Evolutionary conservation across 345 rosid genomes (phyloP), one percentile per base, ranked within the genome.

Genomic region (Camelina sativa): DNA sequence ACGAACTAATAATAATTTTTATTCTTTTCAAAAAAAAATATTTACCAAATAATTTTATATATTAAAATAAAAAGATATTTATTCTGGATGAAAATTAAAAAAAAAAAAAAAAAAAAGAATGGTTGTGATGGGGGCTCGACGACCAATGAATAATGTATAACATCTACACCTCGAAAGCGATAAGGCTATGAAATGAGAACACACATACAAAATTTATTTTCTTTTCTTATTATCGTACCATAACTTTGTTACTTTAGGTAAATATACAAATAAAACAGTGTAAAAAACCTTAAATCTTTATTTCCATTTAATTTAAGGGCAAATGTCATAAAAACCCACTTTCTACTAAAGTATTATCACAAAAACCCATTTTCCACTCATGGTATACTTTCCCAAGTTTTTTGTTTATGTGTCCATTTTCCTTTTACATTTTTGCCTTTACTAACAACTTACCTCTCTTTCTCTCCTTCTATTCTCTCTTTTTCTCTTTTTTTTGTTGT

Each of bases 111-210:
- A 23, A 15, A 37, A 30, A 60, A 64, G n/a, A 82, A 74, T 43
- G 79, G 85, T 74, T 73, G 86, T 77, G 91, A 85, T 69, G 78
- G 74, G 11, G 85, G 91, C 90, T 74, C 85, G 73, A 79, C 56
- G 56, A 69, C 70, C 92, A 25, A 84, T 80, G 85, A 78, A 69
- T 44, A 66, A 69, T 57, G 65, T 69, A 69, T 58, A 37, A 9
- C 79, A 67, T 50, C 72, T 52, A 72, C 70, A 76, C 72, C 83
- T 81, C 80, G 61, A 65, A 82, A 65, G 84, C 68, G 83, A 86
- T 74, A 82, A 81, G 82, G 79, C 64, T 69, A 41, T 60, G 61
- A 23, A 40, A 23, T 53, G 3, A 11, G 8, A 41, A 13, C 5
- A 20, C 16, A 37, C 30, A 38, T 37, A 56, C 62, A 8, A 69